Percentiles rank a stretch among this genome's conserved stretches.
Conservation (phyloP, 2,329 filamentous ascomycete species). For the Fusarium haematococcum region DNA sequence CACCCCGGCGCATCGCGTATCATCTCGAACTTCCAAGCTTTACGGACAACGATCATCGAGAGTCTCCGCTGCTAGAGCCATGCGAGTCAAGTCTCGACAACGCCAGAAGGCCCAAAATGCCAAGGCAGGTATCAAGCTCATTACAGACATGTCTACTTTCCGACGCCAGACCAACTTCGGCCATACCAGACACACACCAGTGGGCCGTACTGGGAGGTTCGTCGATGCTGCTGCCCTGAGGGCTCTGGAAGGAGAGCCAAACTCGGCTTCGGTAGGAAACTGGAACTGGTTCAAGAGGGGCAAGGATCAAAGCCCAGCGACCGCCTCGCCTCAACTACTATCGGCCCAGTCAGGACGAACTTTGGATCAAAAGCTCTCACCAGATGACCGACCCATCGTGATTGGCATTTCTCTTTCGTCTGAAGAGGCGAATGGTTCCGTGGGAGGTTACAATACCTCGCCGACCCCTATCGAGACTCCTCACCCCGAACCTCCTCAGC, state of each 20-base stretch:
- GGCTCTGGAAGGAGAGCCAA: constrained; percentile 68
- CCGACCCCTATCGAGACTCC: constrained; percentile 42
- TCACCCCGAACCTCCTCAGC: constrained; percentile 15
- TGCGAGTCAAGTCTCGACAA: constrained; percentile 67
- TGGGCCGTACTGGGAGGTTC: constrained; percentile 58
- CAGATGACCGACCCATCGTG: constrained; percentile 76
- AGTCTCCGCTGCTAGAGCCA: constrained; percentile 55
- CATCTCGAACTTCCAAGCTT: constrained; percentile 25
- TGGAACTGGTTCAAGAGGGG: constrained; percentile 67
- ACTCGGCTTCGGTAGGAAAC: constrained; percentile 65
- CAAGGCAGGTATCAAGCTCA: constrained; percentile 73
- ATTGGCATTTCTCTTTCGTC: constrained; percentile 77
- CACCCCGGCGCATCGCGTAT: constrained; percentile 31
- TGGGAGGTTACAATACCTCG: constrained; percentile 58
- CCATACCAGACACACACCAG: constrained; percentile 46
- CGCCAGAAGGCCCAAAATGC: constrained; percentile 71
- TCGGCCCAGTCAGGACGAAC: constrained; percentile 40
- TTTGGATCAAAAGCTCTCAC: constrained; percentile 67
- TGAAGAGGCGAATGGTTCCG: constrained; percentile 43
- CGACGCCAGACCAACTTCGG: constrained; percentile 57
- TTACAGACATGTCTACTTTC: constrained; percentile 74
- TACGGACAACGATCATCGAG: constrained; percentile 46
- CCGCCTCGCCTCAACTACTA: constrained; percentile 39
- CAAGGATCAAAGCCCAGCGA: constrained; percentile 46
- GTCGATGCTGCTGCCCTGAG: constrained; percentile 70